These are phyloP conservation scores for Fusarium buxicola DNA, from an alignment of 2,329 filamentous ascomycete genomes.

Conservation along the genomic window DNA sequence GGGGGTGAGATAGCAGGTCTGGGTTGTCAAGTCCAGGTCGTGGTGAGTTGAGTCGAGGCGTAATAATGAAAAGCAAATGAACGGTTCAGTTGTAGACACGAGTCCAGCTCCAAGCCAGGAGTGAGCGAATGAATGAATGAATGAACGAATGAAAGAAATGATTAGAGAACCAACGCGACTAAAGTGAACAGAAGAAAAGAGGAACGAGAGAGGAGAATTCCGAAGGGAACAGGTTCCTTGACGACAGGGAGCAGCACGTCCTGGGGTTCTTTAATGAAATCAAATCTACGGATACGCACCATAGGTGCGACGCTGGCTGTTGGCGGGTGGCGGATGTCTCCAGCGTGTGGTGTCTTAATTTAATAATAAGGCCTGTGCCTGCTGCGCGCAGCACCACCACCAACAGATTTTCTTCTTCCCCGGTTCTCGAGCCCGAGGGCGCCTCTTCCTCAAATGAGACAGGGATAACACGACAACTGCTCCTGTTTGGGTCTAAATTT, in stretches of 20 bases:
- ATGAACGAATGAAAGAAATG: conserved; percentile 10
- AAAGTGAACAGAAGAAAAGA: conserved; percentile 9
- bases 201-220: conserved; percentile 9
- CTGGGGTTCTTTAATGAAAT: conserved; percentile 37
- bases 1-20: conserved; percentile 14
- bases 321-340: conserved; percentile 22
- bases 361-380: conserved; percentile 33
- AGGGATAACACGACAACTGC: conserved; percentile 39
- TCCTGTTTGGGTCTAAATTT: conserved; percentile 33
- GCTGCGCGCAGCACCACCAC: conserved; percentile 28
- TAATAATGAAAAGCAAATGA: conserved; percentile 17
- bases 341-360: conserved; percentile 39
- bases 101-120: conserved; percentile 39
- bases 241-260: conserved; percentile 24
- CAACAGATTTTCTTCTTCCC: conserved; percentile 35
- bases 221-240: conserved; percentile 32
- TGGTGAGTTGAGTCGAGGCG: neutral
- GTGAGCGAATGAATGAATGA: conserved; percentile 19
- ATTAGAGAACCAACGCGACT: conserved; percentile 1
- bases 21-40: conserved; percentile 6
- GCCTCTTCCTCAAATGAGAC: conserved; percentile 43
- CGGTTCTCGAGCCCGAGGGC: conserved; percentile 35
- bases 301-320: conserved; percentile 34
- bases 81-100: conserved; percentile 27
- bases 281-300: neutral